Conservation (phyloP, 2,329 filamentous ascomycete genomes). For the Sclerotinia sclerotiorum region DNA sequence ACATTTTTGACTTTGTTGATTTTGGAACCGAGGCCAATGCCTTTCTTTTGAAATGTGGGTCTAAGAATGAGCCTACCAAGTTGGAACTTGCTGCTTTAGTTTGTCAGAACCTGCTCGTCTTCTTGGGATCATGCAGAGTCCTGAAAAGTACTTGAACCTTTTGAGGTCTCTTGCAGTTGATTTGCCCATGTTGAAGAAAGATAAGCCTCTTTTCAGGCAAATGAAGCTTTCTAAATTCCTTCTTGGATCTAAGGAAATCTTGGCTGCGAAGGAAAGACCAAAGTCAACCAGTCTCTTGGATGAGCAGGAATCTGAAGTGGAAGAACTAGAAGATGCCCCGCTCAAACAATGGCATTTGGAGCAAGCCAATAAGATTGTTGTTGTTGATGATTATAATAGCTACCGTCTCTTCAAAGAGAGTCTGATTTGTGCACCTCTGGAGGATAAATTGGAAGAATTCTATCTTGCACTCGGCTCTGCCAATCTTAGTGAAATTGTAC, state of each 20-base stretch:
- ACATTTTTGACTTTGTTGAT: slow-evolving; percentile 96
- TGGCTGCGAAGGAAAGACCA: slow-evolving; percentile 31
- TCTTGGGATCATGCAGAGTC: slow-evolving; percentile 73
- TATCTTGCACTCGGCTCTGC: slow-evolving; percentile 79
- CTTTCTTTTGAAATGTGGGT: slow-evolving; percentile 85
- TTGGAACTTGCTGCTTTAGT: slow-evolving; percentile 79
- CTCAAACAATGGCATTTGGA: slow-evolving; percentile 66
- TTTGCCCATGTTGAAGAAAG: slow-evolving; percentile 66
- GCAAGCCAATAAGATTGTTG: slow-evolving; percentile 68
- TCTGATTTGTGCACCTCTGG: slow-evolving; percentile 83
- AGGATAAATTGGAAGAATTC: slow-evolving; percentile 81
- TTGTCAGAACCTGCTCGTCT: slow-evolving; percentile 79
- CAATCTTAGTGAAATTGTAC: slow-evolving; percentile 72
- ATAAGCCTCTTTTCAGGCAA: slow-evolving; percentile 73
- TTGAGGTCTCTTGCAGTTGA: slow-evolving; percentile 79
- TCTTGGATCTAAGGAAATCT: slow-evolving; percentile 76
- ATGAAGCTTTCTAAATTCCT: slow-evolving; percentile 77
- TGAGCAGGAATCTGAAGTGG: slow-evolving; percentile 45
- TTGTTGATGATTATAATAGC: slow-evolving; percentile 85
- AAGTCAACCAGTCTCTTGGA: slow-evolving; percentile 30
- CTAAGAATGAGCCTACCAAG: slow-evolving; percentile 87
- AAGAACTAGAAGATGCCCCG: slow-evolving; percentile 47
- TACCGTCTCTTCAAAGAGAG: slow-evolving; percentile 85
- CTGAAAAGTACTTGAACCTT: slow-evolving; percentile 83
- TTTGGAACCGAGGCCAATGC: slow-evolving; percentile 85